Percentiles rank a stretch among this genome's conserved stretches.
These are phyloP conservation scores for Penicillium chermesinum DNA, from an alignment of 495 filamentous ascomycete species.

Conservation along the genomic window DNA sequence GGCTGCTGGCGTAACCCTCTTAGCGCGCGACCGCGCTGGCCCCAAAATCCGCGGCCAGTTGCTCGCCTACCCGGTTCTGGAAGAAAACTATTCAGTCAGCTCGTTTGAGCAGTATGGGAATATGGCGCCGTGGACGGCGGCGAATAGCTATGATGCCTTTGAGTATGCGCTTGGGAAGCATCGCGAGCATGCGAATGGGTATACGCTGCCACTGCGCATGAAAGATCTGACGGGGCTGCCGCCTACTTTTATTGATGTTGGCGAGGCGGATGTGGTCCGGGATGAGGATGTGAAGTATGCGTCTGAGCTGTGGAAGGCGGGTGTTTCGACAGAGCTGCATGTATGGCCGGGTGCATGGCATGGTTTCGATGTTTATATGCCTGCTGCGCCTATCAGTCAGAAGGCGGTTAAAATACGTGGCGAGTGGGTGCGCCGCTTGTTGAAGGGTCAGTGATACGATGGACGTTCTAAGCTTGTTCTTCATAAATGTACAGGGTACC, in stretches of 20 bases:
- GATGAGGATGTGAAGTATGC: constrained; percentile 42
- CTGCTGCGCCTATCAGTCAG: not conserved
- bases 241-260: constrained; percentile 20
- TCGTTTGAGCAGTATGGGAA: constrained; percentile 8
- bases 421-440: constrained; percentile 1
- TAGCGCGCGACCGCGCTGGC: constrained; percentile 34
- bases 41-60: constrained; percentile 36
- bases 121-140: constrained; percentile 19
- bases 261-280: constrained; percentile 30
- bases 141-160: constrained; percentile 4
- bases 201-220: constrained; percentile 13
- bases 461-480: too few species aligned
- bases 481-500: too few species aligned
- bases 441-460: too few species aligned
- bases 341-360: constrained; percentile 47
- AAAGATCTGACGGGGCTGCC: constrained; percentile 16
- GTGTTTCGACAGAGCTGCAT: constrained; percentile 44
- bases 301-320: constrained; percentile 25
- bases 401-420: not conserved
- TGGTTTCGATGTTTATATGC: constrained; percentile 33
- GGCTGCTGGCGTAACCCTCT: constrained; percentile 33
- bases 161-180: constrained; percentile 1
- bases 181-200: constrained; percentile 2
- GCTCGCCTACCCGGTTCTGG: constrained; percentile 42
- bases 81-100: constrained; percentile 20